Evolutionary conservation across 108 stramenopile species (phyloP).

Genomic region (Cyclostephanos tholiformis): DNA sequence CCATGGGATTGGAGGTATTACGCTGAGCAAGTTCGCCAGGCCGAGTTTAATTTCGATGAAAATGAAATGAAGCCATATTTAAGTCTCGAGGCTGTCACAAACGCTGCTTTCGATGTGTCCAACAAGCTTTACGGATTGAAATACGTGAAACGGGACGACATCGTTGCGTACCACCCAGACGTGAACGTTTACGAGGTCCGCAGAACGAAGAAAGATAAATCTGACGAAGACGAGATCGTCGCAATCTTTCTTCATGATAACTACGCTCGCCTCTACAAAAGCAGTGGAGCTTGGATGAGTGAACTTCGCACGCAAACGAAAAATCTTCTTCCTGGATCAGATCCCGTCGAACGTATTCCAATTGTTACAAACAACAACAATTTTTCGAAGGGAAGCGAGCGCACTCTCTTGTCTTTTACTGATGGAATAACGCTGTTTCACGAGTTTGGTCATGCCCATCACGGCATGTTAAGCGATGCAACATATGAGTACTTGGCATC

Average conservation of each 20-base stretch:
- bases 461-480: conserved; percentile 73
- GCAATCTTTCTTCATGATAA: conserved; percentile 82
- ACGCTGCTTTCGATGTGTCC: conserved; percentile 74
- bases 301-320: conserved; percentile 79
- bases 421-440: conserved; percentile 66
- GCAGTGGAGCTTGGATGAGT: conserved; percentile 82
- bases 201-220: conserved; percentile 20
- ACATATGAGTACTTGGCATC: conserved; percentile 71
- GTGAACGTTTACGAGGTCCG: conserved; percentile 79
- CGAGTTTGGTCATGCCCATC: conserved; percentile 73
- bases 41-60: conserved; percentile 79
- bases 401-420: conserved; percentile 66
- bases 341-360: conserved; percentile 59
- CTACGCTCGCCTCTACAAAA: conserved; percentile 67
- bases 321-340: conserved; percentile 56
- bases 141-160: conserved; percentile 58
- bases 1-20: conserved; percentile 85
- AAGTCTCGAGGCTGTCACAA: conserved; percentile 59
- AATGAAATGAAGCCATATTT: conserved; percentile 73
- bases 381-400: conserved; percentile 66
- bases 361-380: conserved; percentile 85
- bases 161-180: conserved; percentile 70
- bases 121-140: conserved; percentile 73
- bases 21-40: conserved; percentile 70
- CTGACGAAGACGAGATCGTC: conserved; percentile 56